Conservation (phyloP, 2,329 filamentous ascomycete species). For the Epichloe typhina region DNA sequence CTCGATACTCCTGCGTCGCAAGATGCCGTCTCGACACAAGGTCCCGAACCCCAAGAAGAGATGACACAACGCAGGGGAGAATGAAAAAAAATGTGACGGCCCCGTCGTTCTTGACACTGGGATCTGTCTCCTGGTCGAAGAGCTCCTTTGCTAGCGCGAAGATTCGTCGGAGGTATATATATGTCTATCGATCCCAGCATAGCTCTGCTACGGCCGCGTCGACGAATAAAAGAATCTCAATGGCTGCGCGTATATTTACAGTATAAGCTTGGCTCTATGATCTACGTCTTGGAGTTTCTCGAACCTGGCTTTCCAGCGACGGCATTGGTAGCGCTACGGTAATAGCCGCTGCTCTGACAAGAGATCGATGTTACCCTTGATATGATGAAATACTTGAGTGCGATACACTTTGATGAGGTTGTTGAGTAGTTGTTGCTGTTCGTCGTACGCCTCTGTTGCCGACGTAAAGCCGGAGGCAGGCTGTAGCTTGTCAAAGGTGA, state of each 20-base stretch:
- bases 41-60: not conserved
- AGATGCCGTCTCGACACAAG: not conserved
- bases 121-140: not conserved
- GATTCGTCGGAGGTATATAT: not conserved
- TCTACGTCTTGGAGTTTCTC: constrained; percentile 1
- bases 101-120: not conserved
- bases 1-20: constrained; percentile 1
- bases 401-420: constrained; percentile 1
- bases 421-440: constrained; percentile 1
- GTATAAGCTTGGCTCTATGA: not conserved
- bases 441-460: constrained; percentile 1
- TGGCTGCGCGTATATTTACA: constrained; percentile 3
- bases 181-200: constrained; percentile 3
- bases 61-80: constrained; percentile 1
- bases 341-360: not conserved
- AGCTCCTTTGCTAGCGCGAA: constrained; percentile 1
- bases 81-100: constrained; percentile 1
- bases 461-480: not conserved
- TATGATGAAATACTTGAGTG: not conserved
- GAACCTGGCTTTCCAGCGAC: constrained; percentile 5
- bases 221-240: not conserved
- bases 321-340: constrained; percentile 2
- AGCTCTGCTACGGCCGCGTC: not conserved
- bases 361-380: not conserved
- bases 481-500: constrained; percentile 1